Conservation (phyloP, 1,284 basidiomycete species). For the Fomitopsis pinicola region DNA sequence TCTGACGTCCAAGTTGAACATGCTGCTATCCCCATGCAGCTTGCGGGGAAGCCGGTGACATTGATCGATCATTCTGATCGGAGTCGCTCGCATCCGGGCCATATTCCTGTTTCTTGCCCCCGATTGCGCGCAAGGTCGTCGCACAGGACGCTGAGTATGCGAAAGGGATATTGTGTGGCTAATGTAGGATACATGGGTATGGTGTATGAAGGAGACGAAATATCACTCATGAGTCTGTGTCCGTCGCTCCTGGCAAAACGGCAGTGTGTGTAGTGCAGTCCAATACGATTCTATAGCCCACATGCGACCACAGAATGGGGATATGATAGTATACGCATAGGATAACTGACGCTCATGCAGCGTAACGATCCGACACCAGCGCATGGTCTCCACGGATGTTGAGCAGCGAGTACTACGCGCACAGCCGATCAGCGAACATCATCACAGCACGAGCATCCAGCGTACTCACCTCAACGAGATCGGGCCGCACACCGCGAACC, state of each 20-base stretch:
- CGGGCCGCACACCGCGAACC: slow-evolving; percentile 26
- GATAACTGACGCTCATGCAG: neutral
- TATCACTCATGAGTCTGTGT: neutral
- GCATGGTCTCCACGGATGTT: neutral
- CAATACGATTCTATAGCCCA: neutral
- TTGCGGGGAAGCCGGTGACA: no score
- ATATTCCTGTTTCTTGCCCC: no score
- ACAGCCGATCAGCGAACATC: neutral
- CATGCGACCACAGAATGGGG: neutral
- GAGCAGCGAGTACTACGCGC: neutral
- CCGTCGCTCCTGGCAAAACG: neutral
- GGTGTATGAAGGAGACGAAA: neutral
- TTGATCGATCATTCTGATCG: no score
- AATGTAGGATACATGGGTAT: neutral
- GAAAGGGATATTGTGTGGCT: no score
- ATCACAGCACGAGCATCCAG: neutral
- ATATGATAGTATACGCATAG: neutral
- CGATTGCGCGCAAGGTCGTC: no score
- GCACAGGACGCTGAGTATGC: no score
- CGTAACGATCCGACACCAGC: neutral
- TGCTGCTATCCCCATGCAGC: no score
- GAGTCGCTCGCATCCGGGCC: no score
- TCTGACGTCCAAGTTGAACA: no score
- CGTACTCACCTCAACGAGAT: slow-evolving; percentile 30
- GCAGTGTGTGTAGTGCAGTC: neutral